Evolutionary conservation across 1,284 basidiomycete species (phyloP), one percentile per base, ranked within the genome.

Genomic region (Trichosporon sp.): DNA sequence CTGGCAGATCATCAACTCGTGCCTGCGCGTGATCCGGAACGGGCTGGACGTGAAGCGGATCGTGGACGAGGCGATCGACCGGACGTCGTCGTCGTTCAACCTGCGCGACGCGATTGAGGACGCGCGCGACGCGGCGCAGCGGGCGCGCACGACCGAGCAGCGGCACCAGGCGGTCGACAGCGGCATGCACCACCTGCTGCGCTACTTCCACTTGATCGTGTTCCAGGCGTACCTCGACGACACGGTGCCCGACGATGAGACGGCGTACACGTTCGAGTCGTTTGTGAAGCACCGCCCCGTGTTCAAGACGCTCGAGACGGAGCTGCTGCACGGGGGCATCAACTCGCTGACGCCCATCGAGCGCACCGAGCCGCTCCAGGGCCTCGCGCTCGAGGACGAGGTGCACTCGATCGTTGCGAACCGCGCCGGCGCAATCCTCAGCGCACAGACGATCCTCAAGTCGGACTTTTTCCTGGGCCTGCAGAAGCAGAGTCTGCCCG

Each of bases 201-300:
- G 91, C 74, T 98, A 98, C 83, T 97, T 95, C 73, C 90, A 92
- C 80, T 87, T 99, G 23, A 90, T 98, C 71, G 87, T 97, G 34
- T 98, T 99, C 85, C 93, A 96, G 80, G 91, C 95, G 0, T 99
- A 97, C 80, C 86, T 99, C 31, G 91, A 92, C 75, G 92, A 93
- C 18, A 91, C 88, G 0, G 87, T 89, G 72, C 92, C 93, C 0
- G 92, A 95, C 78, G 87, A 93, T 79, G 84, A 88, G 65, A 88
- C 90, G 7, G 89, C 92, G 58, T 90, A 91, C 75, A 89, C 87
- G 2, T 91, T 97, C 64, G 92, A 92, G 76, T 87, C 86, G 2
- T 97, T 91, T 75, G 90, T 96, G 38, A 89, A 90, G 78, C 88
- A 88, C 72, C 86, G 92, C 51, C 93, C 93, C 74, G 92, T 70